These are phyloP conservation scores for Nematodospora valgi DNA, from an alignment of 805 yeast species.

Conservation along the genomic window DNA sequence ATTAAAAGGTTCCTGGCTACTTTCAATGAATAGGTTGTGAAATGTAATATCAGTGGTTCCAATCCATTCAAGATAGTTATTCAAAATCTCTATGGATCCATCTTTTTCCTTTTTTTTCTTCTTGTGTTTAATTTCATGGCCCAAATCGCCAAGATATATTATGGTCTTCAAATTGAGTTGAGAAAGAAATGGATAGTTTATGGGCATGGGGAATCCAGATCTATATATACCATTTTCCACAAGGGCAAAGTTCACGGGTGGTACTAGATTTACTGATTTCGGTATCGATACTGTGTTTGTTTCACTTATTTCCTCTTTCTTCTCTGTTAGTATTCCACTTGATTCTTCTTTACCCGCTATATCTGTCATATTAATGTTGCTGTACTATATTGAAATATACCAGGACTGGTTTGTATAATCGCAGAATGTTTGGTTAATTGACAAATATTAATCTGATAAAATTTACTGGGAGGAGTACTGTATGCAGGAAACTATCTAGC, in stretches of 20 bases:
- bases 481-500: too few species aligned
- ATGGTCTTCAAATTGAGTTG: slow-evolving; percentile 73
- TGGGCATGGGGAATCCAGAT: slow-evolving; percentile 90
- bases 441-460: too few species aligned
- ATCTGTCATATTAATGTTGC: too few species aligned
- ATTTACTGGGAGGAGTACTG: too few species aligned
- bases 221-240: slow-evolving; percentile 87
- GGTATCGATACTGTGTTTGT: too few species aligned
- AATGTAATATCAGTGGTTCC: slow-evolving; percentile 47
- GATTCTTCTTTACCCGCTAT: too few species aligned
- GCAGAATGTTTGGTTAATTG: too few species aligned
- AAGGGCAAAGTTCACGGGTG: slow-evolving; percentile 87
- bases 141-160: slow-evolving; percentile 72
- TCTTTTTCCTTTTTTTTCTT: slow-evolving; percentile 28
- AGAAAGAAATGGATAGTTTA: slow-evolving; percentile 75
- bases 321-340: too few species aligned
- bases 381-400: too few species aligned
- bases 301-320: too few species aligned
- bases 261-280: too few species aligned
- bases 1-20: slow-evolving; percentile 75
- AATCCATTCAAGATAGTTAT: slow-evolving; percentile 71
- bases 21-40: slow-evolving; percentile 60
- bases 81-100: slow-evolving; percentile 48
- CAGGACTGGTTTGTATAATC: too few species aligned
- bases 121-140: slow-evolving; percentile 19